Percentiles rank a stretch among this genome's conserved stretches.
Evolutionary conservation across 2,329 filamentous ascomycete genomes (phyloP).

Genomic region (Tolypocladium ophioglossoides): DNA sequence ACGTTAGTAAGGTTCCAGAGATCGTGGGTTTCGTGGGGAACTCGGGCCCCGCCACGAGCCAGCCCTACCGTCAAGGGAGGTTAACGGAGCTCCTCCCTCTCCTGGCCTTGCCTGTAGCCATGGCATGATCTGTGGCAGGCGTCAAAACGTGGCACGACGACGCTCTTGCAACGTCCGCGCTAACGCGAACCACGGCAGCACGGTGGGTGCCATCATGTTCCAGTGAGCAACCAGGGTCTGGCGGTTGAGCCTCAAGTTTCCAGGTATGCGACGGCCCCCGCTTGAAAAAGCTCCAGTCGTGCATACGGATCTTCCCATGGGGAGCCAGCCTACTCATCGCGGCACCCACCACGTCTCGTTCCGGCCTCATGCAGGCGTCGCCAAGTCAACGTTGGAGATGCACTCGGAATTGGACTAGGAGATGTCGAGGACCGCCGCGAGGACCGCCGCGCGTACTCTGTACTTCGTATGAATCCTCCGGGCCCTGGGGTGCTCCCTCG

Average conservation of each 20-base stretch:
- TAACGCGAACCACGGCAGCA: neutral
- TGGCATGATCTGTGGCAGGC: neutral
- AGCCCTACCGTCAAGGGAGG: neutral
- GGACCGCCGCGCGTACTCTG: neutral
- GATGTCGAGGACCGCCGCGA: neutral
- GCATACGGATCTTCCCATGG: neutral
- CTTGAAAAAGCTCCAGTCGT: neutral
- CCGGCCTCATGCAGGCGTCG: neutral
- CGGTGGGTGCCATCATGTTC: neutral
- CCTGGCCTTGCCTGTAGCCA: neutral
- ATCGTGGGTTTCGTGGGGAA: neutral
- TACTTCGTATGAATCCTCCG: neutral
- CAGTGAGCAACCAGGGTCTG: neutral
- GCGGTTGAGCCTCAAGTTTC: constrained; percentile 4
- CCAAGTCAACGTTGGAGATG: neutral
- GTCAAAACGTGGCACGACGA: no score
- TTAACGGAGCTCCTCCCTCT: neutral
- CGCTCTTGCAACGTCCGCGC: neutral
- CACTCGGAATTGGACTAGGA: neutral
- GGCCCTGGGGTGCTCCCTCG: neutral
- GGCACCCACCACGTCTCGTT: neutral
- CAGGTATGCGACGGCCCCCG: constrained; percentile 1
- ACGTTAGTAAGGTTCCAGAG: neutral
- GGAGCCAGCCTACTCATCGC: neutral
- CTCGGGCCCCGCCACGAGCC: neutral